Percentiles rank a stretch among this genome's conserved stretches.
Evolutionary conservation across 768 basidiomycete species (phyloP).

Genomic region (Gyrodon lividus): DNA sequence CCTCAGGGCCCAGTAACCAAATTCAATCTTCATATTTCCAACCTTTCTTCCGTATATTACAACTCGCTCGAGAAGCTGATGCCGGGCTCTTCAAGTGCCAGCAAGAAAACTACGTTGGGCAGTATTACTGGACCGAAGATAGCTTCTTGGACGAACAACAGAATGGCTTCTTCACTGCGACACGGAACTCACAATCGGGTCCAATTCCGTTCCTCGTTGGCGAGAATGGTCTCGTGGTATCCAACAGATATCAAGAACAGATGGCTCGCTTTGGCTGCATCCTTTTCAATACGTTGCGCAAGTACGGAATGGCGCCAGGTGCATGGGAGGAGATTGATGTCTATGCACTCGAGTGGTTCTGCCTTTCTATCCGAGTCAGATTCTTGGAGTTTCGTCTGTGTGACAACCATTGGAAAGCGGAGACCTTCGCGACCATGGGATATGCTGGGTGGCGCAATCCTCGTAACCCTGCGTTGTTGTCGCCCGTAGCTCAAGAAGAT

Average conservation of each 20-base stretch:
- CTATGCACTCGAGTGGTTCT: constrained; percentile 9
- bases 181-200: background rate
- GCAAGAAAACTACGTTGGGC: background rate
- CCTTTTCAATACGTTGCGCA: constrained; percentile 5
- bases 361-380: constrained; percentile 2
- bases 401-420: constrained; percentile 7
- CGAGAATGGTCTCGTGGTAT: constrained; percentile 1
- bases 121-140: constrained; percentile 8
- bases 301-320: constrained; percentile 6
- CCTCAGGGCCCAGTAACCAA: background rate
- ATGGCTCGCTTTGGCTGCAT: constrained; percentile 1
- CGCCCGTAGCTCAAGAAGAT: background rate
- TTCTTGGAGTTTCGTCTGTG: constrained; percentile 4
- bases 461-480: background rate
- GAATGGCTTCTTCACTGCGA: constrained; percentile 2
- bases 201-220: constrained; percentile 2
- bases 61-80: constrained; percentile 3
- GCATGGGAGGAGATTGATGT: constrained; percentile 4
- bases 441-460: constrained; percentile 3
- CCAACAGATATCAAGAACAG: background rate
- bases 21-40: background rate
- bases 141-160: background rate
- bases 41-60: constrained; percentile 5
- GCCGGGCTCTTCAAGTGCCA: background rate
- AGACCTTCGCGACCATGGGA: constrained; percentile 2